Conservation (phyloP, 805 yeast species). For the Saturnispora serradocipensis region DNA sequence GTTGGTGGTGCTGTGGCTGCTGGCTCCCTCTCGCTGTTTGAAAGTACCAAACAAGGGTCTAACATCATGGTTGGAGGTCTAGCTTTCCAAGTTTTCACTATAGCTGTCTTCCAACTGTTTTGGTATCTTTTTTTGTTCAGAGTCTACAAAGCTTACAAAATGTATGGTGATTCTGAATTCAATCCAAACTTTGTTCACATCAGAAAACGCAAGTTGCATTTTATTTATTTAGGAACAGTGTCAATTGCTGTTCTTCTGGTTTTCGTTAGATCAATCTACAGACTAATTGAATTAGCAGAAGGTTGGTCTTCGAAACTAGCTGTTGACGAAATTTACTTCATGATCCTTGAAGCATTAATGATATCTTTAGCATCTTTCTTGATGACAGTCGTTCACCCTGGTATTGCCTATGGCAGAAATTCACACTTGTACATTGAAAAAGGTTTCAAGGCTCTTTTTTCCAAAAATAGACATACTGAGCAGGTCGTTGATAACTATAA, state of each 20-base stretch:
- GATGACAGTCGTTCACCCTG: slow-evolving; percentile 56
- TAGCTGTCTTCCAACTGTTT: slow-evolving; percentile 49
- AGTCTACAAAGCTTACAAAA: slow-evolving; percentile 24
- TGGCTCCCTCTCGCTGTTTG: slow-evolving; percentile 26
- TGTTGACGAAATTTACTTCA: slow-evolving; percentile 47
- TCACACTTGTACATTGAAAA: slow-evolving; percentile 16
- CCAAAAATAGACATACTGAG: not conserved
- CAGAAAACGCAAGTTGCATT: slow-evolving; percentile 31
- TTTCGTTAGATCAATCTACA: slow-evolving; percentile 60
- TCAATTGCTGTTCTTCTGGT: slow-evolving; percentile 43
- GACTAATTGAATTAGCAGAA: slow-evolving; percentile 61
- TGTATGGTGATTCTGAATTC: slow-evolving; percentile 27
- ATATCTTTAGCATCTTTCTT: slow-evolving; percentile 39
- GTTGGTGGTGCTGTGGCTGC: slow-evolving; percentile 72
- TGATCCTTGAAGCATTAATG: slow-evolving; percentile 56
- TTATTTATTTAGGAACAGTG: slow-evolving; percentile 36
- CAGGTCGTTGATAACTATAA: not conserved
- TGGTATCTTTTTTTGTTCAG: slow-evolving; percentile 38
- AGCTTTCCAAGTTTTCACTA: slow-evolving; percentile 64
- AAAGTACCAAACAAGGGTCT: slow-evolving; percentile 39
- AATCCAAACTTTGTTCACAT: slow-evolving; percentile 28
- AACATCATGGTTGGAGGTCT: slow-evolving; percentile 71
- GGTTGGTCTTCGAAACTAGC: slow-evolving; percentile 68
- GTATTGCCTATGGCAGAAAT: slow-evolving; percentile 37
- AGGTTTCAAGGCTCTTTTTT: slow-evolving; percentile 7